These are phyloP conservation scores for Solanum microdontum DNA, from an alignment of 257 asterid species.

Conservation along the genomic window DNA sequence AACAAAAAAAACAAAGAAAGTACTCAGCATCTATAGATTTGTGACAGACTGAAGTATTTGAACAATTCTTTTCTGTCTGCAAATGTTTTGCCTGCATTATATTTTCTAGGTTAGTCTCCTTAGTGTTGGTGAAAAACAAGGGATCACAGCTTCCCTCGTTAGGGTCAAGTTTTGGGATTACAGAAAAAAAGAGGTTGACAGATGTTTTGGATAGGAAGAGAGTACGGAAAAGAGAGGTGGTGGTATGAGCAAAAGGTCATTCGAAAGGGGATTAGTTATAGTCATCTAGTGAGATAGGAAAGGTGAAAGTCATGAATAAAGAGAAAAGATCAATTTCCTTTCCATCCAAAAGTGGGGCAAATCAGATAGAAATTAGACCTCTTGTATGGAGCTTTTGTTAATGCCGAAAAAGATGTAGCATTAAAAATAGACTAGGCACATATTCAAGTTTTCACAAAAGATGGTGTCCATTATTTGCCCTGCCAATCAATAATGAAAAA, in stretches of 20 bases:
- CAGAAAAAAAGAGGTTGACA: neutral
- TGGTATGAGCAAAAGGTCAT: neutral
- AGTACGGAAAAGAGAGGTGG: neutral
- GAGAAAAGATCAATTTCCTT: neutral
- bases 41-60: neutral
- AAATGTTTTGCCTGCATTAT: neutral
- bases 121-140: neutral
- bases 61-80: neutral
- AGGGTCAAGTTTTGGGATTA: neutral
- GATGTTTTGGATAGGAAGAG: neutral
- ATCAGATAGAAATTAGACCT: neutral
- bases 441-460: neutral
- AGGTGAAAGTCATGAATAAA: neutral
- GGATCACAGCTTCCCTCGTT: neutral
- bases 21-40: neutral
- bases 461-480: neutral
- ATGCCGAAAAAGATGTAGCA: neutral
- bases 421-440: neutral
- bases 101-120: neutral
- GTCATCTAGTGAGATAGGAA: neutral
- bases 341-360: neutral
- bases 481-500: neutral
- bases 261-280: neutral
- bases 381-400: neutral
- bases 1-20: neutral